Base-by-base conservation (phyloP, 768 basidiomycete species). In the Mycena vitilis region DNA sequence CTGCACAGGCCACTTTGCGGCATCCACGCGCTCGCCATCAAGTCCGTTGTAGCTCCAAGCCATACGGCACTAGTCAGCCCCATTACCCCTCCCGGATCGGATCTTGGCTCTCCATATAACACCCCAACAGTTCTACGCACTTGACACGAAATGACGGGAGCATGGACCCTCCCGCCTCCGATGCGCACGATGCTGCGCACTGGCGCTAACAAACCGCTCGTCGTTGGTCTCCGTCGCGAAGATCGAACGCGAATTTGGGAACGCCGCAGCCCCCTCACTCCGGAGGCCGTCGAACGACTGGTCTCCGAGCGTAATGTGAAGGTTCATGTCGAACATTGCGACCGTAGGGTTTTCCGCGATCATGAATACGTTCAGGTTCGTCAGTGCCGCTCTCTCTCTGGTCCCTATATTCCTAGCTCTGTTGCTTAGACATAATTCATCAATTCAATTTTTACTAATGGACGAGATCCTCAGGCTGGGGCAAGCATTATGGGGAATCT, bases 171-270 rank as follows among this genome's bases (percentile, higher is more conserved):
- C n/a, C 54, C 63, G 5, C 40, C n/a, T 48, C 70, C 48, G 22
- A 51, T 15, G 22, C 47, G 36, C 4, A 16, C 57, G 45, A 9
- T 56, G 25, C 47, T 45, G 59, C 61, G 54, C 12, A 40, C 54
- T 13, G 25, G 9, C 25, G 25, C 51, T 13, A 20, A 42, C 45
- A 53, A 54, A 30, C 71, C 59, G 36, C 22, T 81, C 52, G 77
- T 77, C 1, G 68, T 82, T 15, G 81, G 78, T n/a, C 76, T 82
- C 30, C 79, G 81, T 20, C 87, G 91, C 45, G 96, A 98, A 77
- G 92, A 96, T 75, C 90, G 92, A 0, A 71, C 79, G 37, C 82
- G 96, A 59, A 88, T 94, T 63, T 98, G 95, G 95, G 96, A 97
- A 76, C 85, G 96, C 11, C 86, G 96, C 20, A 89, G 86, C 37